Evolutionary conservation across 805 yeast species (phyloP), one percentile per base, ranked within the genome.

Genomic region (Yamadazyma paraphyllophila): DNA sequence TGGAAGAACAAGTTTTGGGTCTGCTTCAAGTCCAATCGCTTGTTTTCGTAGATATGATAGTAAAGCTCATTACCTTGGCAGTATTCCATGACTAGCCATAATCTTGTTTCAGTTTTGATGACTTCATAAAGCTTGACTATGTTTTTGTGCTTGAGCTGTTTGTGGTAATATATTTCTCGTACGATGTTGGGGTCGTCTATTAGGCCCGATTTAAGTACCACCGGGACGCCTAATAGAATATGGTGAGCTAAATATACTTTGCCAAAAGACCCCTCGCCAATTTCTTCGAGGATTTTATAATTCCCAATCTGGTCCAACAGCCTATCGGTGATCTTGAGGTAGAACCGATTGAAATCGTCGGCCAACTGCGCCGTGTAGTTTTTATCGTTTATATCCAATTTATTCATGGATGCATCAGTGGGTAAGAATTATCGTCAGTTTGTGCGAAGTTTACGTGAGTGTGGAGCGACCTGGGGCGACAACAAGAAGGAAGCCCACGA

Each of bases 231-330:
- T 9, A 96, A 77, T 38, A 90, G 71, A 42, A 76, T 76, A 58
- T 92, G 98, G 31, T 73, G 72, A 1, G 97, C 98, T 26, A 92
- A 67, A 61, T 85, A 94, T 1, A 90, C 96, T 58, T 86, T 87
- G 7, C 98, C 97, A 73, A 90, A 92, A 2, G 96, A 78, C 8
- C 97, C 97, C 56, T 88, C 90, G 1, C 97, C 98, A 16, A 92
- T 84, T 52, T 83, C 87, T 47, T 81, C 72, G 6, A 81, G 57
- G 7, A 94, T 80, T 42, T 76, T 70, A 59, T 92, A 92, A 63
- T 86, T 88, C 1, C 99, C 98, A 10, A 92, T 82, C 45, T 82
- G 86, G 39, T 69, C 69, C 36, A 82, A 65, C 35, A 77, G 80
- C 8, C 77, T 61, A 56, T 63, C 72, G 34, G 71, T 76, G 40